These are phyloP conservation scores for Phaeosphaeriaceae sp. DNA, from an alignment of 2,329 filamentous ascomycete species.

Conservation along the genomic window DNA sequence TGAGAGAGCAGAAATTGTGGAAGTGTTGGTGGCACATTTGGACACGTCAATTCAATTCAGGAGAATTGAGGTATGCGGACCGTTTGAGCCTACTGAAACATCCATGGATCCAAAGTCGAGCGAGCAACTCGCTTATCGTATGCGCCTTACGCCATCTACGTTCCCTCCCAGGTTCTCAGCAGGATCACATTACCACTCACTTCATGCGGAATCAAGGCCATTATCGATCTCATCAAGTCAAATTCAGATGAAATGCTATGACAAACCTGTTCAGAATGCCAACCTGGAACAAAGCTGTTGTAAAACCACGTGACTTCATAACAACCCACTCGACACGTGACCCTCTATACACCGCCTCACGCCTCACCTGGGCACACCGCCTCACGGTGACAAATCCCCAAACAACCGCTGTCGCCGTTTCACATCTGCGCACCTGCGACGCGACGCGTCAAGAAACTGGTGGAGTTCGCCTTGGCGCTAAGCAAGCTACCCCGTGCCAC, in stretches of 20 bases:
- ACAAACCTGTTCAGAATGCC: too few species aligned
- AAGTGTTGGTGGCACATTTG: constrained; percentile 2
- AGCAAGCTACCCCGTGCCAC: not conserved
- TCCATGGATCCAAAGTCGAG: not conserved
- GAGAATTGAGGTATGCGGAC: not conserved
- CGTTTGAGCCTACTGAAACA: not conserved
- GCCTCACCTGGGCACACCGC: too few species aligned
- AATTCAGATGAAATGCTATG: too few species aligned
- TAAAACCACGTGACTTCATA: not conserved
- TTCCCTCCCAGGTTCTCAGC: not conserved
- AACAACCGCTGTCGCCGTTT: not conserved
- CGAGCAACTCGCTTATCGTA: not conserved
- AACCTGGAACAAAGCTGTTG: too few species aligned
- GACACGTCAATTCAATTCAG: not conserved
- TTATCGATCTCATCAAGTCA: too few species aligned
- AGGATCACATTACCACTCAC: not conserved
- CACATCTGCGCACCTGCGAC: not conserved
- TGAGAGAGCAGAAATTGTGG: constrained; percentile 6
- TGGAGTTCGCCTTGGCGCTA: not conserved
- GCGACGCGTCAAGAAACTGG: not conserved
- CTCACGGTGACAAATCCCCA: not conserved
- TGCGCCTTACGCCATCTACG: not conserved
- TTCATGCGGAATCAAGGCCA: not conserved
- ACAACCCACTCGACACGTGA: too few species aligned
- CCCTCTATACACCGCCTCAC: too few species aligned